Percentiles rank a stretch among this genome's conserved stretches.
These are phyloP conservation scores for Wickerhamomyces ciferrii DNA, from an alignment of 805 yeast genomes.

Conservation along the genomic window DNA sequence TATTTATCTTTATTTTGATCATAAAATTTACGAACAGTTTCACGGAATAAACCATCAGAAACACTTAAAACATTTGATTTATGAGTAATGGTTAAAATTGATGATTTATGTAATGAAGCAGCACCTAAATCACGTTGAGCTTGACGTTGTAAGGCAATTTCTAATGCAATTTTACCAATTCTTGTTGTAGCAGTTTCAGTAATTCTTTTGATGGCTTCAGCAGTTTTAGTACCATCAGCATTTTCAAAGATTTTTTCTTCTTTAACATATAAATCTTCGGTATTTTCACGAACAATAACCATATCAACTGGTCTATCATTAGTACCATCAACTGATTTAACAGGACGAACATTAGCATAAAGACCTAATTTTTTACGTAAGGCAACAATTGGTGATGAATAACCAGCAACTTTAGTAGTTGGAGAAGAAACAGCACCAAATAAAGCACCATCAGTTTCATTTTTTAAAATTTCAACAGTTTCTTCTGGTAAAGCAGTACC, in stretches of 20 bases:
- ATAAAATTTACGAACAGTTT: constrained; percentile 47
- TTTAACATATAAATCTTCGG: constrained; percentile 95
- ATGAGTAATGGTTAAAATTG: constrained; percentile 88
- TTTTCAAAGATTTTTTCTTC: constrained; percentile 76
- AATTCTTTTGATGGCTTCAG: constrained; percentile 97
- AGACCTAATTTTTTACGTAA: constrained; percentile 91
- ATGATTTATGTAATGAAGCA: constrained; percentile 43
- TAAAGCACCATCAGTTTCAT: constrained; percentile 92
- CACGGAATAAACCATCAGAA: constrained; percentile 95
- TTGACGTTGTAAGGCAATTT: constrained; percentile 90
- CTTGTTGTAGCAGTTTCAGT: constrained; percentile 79
- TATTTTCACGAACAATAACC: constrained; percentile 98
- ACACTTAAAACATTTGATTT: constrained; percentile 92
- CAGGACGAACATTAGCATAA: constrained; percentile 97
- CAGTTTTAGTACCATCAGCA: constrained; percentile 81
- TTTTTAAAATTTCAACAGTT: constrained; percentile 72
- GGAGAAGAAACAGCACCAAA: constrained; percentile 98
- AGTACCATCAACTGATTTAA: constrained; percentile 79
- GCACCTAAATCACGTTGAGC: constrained; percentile 62
- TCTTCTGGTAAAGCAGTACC: constrained; percentile 94
- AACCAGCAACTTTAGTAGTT: constrained; percentile 88
- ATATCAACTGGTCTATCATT: constrained; percentile 87
- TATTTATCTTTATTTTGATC: constrained; percentile 53
- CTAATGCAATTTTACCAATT: constrained; percentile 88
- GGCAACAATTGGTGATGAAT: constrained; percentile 99